A percentile compares a stretch with the other conserved stretches of the same genome.
These are phyloP conservation scores for Elongisporangium prolatum DNA, from an alignment of 352 stramenopile species.

Conservation along the genomic window DNA sequence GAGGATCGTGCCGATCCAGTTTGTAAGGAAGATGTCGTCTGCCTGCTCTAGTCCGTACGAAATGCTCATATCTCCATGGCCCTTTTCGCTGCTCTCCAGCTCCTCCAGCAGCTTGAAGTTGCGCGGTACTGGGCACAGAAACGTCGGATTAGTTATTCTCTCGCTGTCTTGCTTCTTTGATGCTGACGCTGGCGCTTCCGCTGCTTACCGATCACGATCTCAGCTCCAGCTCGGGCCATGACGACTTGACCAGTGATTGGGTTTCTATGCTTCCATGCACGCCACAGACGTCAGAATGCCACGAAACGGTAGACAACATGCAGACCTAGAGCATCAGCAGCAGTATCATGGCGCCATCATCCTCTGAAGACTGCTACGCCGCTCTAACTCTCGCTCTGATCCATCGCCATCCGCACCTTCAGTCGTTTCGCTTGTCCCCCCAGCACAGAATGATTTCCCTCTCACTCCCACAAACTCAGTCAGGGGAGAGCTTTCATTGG, in stretches of 20 bases:
- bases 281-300: background rate
- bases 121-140: slow-evolving; percentile 57
- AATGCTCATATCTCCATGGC: slow-evolving; percentile 92
- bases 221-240: slow-evolving; percentile 74
- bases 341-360: background rate
- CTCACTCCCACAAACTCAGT: slow-evolving; percentile 2
- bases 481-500: slow-evolving; percentile 17
- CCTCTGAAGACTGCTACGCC: background rate
- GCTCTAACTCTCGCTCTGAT: background rate
- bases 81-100: slow-evolving; percentile 90
- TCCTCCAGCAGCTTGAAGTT: slow-evolving; percentile 95
- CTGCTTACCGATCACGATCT: slow-evolving; percentile 71
- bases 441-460: slow-evolving; percentile 1
- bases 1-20: slow-evolving; percentile 98
- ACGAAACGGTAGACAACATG: background rate
- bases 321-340: background rate
- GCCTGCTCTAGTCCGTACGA: slow-evolving; percentile 94
- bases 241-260: background rate
- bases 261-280: background rate
- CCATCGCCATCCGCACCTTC: background rate
- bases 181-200: background rate
- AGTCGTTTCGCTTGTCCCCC: background rate
- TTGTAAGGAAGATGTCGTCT: slow-evolving; percentile 97
- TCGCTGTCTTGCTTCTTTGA: background rate
- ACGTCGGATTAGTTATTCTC: background rate